phyloP scores from a whole-genome alignment of 2,329 filamentous ascomycete genomes.

The Beauveria australis region DNA sequence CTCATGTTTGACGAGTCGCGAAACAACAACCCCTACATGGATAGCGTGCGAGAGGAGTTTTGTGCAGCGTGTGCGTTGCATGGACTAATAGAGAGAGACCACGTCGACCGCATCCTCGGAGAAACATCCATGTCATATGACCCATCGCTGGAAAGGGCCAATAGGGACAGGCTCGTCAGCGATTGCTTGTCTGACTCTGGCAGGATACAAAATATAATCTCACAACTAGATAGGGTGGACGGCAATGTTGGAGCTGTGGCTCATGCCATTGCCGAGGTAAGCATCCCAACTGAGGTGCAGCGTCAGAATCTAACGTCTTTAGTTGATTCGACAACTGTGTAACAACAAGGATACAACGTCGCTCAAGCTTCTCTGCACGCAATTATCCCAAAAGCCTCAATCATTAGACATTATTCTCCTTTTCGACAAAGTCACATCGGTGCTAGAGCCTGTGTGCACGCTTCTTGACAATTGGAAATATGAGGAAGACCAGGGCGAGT shows the following conservation, averaged over 20 bases:
- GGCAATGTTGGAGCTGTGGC: slow-evolving; percentile 85
- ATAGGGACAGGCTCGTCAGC: slow-evolving; percentile 68
- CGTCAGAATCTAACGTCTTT: slow-evolving; percentile 1
- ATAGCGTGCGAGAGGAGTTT: slow-evolving; percentile 62
- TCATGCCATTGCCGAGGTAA: slow-evolving; percentile 64
- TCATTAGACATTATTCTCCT: slow-evolving; percentile 68
- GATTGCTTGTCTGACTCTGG: slow-evolving; percentile 72
- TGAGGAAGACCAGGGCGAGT: slow-evolving; percentile 76
- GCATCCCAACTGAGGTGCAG: slow-evolving; percentile 12
- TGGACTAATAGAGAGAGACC: slow-evolving; percentile 68
- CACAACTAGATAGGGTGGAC: slow-evolving; percentile 80
- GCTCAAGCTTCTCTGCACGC: slow-evolving; percentile 65
- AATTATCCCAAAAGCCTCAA: slow-evolving; percentile 63
- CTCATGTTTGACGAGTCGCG: slow-evolving; percentile 52
- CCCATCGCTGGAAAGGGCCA: slow-evolving; percentile 64
- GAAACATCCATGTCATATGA: slow-evolving; percentile 76
- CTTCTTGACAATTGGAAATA: slow-evolving; percentile 73
- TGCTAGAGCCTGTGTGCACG: slow-evolving; percentile 65
- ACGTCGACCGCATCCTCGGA: slow-evolving; percentile 71
- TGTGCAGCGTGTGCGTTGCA: slow-evolving; percentile 86
- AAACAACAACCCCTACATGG: slow-evolving; percentile 48
- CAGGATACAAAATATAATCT: slow-evolving; percentile 65
- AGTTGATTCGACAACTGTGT: slow-evolving; percentile 64
- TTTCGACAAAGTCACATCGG: slow-evolving; percentile 61
- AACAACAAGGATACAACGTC: slow-evolving; percentile 69